phyloP scores from a whole-genome alignment of 352 stramenopile species.

The Globisporangium middletonii region DNA sequence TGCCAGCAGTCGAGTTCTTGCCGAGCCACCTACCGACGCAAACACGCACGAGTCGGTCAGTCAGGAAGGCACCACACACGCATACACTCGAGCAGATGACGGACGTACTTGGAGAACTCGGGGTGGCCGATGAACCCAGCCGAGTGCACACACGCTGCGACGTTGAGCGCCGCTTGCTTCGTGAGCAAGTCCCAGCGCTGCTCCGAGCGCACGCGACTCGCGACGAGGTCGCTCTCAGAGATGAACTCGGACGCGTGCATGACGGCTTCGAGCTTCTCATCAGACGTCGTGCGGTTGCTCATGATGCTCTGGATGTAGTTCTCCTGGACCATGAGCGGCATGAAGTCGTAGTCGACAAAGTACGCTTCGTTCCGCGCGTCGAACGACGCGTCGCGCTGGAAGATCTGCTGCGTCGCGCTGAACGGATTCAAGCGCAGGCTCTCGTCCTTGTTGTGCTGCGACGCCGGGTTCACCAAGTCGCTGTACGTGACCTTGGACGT shows the following conservation, averaged over 20 bases:
- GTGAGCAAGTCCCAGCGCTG: conserved; percentile 95
- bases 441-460: conserved; percentile 89
- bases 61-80: conserved; percentile 14
- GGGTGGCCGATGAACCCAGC: conserved; percentile 86
- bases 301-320: conserved; percentile 85
- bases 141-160: conserved; percentile 78
- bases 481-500: conserved; percentile 79
- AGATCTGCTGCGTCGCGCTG: conserved; percentile 92
- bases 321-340: conserved; percentile 95
- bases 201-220: conserved; percentile 68
- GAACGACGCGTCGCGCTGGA: conserved; percentile 78
- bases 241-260: conserved; percentile 91
- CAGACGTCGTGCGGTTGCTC: conserved; percentile 53
- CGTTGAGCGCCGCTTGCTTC: conserved; percentile 87
- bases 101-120: conserved; percentile 82
- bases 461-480: conserved; percentile 75
- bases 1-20: conserved; percentile 95
- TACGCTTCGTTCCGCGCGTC: conserved; percentile 93
- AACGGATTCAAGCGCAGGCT: conserved; percentile 94
- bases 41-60: conserved; percentile 42
- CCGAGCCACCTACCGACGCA: conserved; percentile 86
- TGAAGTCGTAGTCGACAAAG: conserved; percentile 98
- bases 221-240: conserved; percentile 78
- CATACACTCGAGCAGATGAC: neutral
- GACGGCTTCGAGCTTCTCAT: conserved; percentile 80